These are phyloP conservation scores for Amniculicola lignicola DNA, from an alignment of 495 filamentous ascomycete genomes.

Conservation along the genomic window DNA sequence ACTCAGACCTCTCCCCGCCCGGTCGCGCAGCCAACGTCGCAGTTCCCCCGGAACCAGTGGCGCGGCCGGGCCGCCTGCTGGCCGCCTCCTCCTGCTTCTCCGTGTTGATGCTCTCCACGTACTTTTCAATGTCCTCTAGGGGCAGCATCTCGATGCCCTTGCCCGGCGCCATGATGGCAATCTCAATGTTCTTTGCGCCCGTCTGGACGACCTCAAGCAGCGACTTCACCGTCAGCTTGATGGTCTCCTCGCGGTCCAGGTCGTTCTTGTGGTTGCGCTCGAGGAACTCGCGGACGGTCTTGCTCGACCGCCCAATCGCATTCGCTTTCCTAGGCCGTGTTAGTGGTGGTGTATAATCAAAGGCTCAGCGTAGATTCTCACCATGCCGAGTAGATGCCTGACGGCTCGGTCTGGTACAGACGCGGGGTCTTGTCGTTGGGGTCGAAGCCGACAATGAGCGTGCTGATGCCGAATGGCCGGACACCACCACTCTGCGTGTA, in stretches of 20 bases:
- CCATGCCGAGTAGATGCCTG: constrained; percentile 98
- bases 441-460: constrained; percentile 95
- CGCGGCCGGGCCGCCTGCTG: constrained; percentile 87
- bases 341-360: not conserved
- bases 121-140: constrained; percentile 89
- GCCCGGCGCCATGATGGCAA: constrained; percentile 96
- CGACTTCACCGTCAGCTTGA: constrained; percentile 95
- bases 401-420: constrained; percentile 96
- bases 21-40: constrained; percentile 70
- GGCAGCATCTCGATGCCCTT: constrained; percentile 90
- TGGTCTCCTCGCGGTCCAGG: constrained; percentile 94
- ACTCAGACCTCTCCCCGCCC: constrained; percentile 41
- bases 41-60: constrained; percentile 73
- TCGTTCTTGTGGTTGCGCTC: constrained; percentile 97
- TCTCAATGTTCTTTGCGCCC: constrained; percentile 99
- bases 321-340: constrained; percentile 81
- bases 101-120: constrained; percentile 96
- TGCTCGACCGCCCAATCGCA: constrained; percentile 95
- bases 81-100: constrained; percentile 99
- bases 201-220: constrained; percentile 97
- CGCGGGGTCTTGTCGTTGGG: constrained; percentile 79
- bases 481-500: constrained; percentile 99
- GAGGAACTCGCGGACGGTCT: constrained; percentile 96
- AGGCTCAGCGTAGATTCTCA: constrained; percentile 43
- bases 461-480: constrained; percentile 94